A percentile compares a stretch with the other conserved stretches of the same genome.
Conservation (phyloP, 2,329 filamentous ascomycete species). For the Colletotrichum sp. region DNA sequence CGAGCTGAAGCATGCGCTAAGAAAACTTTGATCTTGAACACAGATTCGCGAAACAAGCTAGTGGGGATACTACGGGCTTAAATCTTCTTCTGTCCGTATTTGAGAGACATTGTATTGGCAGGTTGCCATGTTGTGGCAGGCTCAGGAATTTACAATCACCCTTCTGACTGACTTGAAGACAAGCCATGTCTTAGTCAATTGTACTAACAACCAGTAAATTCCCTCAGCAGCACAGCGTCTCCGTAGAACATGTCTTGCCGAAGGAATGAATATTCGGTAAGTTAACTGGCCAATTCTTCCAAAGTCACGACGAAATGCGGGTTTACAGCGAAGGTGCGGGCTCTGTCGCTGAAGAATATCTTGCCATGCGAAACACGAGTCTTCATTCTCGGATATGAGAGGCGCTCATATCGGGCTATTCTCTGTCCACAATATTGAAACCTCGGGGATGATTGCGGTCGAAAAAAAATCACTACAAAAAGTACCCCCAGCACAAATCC, state of each 20-base stretch:
- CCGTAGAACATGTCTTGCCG: neutral
- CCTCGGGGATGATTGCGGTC: rapidly evolving
- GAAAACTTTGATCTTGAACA: rapidly evolving
- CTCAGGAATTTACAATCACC: neutral
- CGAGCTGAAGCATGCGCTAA: neutral
- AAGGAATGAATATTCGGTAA: neutral
- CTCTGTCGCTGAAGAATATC: too few species aligned
- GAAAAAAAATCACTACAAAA: rapidly evolving
- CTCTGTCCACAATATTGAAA: neutral
- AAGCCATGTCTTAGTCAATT: neutral
- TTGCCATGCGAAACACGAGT: too few species aligned
- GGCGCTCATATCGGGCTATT: too few species aligned
- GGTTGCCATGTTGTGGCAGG: neutral
- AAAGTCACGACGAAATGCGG: neutral
- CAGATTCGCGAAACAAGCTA: neutral
- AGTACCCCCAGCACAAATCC: rapidly evolving
- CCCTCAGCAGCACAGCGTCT: rapidly evolving
- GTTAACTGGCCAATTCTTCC: neutral
- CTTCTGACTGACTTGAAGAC: neutral
- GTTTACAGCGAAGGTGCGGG: neutral
- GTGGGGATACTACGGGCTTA: neutral
- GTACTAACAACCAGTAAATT: neutral
- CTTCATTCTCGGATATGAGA: too few species aligned
- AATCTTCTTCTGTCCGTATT: neutral
- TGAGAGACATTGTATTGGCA: neutral